Percentiles rank a stretch among this genome's conserved stretches.
Conservation (phyloP, 108 stramenopile species). For the Fragilariopsis cylindrus region DNA sequence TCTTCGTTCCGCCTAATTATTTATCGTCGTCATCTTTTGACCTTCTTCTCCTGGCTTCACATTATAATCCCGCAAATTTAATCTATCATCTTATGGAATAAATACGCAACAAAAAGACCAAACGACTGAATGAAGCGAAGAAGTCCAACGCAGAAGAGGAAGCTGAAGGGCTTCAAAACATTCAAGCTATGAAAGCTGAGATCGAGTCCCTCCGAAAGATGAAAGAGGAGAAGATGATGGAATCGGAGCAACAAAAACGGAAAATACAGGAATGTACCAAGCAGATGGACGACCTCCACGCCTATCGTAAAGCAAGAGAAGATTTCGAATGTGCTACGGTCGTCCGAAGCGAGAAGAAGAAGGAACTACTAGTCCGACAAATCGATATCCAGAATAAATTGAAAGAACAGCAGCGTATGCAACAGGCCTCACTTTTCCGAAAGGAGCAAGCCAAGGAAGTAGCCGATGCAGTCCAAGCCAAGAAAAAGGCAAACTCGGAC, state of each 20-base stretch:
- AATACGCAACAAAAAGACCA: background rate
- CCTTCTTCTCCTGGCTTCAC: background rate
- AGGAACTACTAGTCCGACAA: background rate
- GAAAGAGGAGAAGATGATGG: conserved; percentile 9
- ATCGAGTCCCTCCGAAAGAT: background rate
- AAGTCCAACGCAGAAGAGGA: background rate
- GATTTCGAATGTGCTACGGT: background rate
- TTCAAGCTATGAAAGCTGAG: background rate
- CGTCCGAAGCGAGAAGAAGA: background rate
- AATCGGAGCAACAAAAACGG: background rate
- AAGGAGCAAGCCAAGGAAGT: conserved; percentile 3
- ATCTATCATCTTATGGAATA: no score
- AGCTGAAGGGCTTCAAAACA: background rate
- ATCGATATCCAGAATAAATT: background rate
- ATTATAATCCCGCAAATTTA: background rate
- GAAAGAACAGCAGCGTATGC: background rate
- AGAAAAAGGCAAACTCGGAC: background rate
- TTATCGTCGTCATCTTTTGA: background rate
- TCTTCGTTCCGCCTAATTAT: background rate
- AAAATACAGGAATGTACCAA: background rate
- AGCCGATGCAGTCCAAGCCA: background rate
- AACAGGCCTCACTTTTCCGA: background rate
- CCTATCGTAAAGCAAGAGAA: background rate
- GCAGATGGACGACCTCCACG: background rate
- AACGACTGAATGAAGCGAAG: background rate